Percentiles rank a stretch among this genome's conserved stretches.
phyloP scores from a whole-genome alignment of 805 yeast species.

The Zygosaccharomyces bailii region DNA sequence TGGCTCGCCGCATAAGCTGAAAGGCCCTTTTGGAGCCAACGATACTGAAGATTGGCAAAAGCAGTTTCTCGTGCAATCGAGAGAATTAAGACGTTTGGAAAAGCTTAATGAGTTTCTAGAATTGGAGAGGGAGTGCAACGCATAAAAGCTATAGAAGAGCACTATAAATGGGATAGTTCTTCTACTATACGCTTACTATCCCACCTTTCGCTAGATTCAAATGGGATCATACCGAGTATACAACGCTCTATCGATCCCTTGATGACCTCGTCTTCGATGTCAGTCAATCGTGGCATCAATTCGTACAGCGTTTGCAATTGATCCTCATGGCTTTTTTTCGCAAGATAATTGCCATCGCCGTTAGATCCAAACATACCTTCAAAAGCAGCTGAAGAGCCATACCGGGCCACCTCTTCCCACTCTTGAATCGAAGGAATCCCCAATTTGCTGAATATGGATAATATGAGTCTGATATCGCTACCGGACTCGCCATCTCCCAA shows the following conservation, averaged over 20 bases:
- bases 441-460: conserved; percentile 51
- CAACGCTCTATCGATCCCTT: conserved; percentile 28
- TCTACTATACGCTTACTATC: conserved; percentile 13
- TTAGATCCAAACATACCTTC: conserved; percentile 33
- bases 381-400: conserved; percentile 34
- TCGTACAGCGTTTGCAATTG: conserved; percentile 15
- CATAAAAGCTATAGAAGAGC: conserved; percentile 2
- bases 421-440: conserved; percentile 55
- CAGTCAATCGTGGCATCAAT: conserved; percentile 25
- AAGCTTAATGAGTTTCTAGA: conserved; percentile 26
- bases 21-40: conserved; percentile 2
- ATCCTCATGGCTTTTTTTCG: conserved; percentile 8
- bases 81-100: conserved; percentile 21
- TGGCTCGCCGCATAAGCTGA: conserved; percentile 19
- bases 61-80: conserved; percentile 18
- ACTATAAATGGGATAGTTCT: conserved; percentile 9
- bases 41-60: conserved; percentile 22
- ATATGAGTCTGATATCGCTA: conserved; percentile 60
- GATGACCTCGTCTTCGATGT: conserved; percentile 10
- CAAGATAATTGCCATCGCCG: conserved; percentile 28
- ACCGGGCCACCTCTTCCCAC: conserved; percentile 41
- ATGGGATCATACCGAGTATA: conserved; percentile 43
- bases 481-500: conserved; percentile 26
- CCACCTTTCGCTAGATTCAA: conserved; percentile 45
- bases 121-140: conserved; percentile 20